These are phyloP conservation scores for Vaccinium corymbosum DNA, from an alignment of 148 eudicot species.

Conservation along the genomic window DNA sequence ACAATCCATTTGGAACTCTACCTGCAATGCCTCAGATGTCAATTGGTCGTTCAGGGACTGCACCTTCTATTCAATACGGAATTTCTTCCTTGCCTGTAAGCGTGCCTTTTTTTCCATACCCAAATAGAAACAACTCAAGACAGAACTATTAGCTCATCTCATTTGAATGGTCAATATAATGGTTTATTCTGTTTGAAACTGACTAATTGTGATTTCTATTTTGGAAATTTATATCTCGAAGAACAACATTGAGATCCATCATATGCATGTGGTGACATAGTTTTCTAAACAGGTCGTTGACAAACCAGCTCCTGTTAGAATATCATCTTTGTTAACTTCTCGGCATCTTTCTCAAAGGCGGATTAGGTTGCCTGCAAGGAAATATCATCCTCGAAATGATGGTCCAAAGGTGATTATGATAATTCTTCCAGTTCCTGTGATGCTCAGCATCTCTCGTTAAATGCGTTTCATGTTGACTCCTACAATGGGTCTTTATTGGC, in stretches of 20 bases:
- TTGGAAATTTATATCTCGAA: background rate
- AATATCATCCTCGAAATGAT: slow-evolving; percentile 75
- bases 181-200: background rate
- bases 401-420: slow-evolving; percentile 56
- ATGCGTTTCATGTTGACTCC: slow-evolving; percentile 2
- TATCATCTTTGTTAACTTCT: slow-evolving; percentile 84
- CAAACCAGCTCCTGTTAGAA: slow-evolving; percentile 77
- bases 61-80: slow-evolving; percentile 92
- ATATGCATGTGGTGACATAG: slow-evolving; percentile 12
- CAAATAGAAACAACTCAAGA: background rate
- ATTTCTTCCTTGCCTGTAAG: slow-evolving; percentile 92
- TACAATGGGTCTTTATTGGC: background rate
- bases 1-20: slow-evolving; percentile 91
- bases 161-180: background rate
- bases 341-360: slow-evolving; percentile 93
- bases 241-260: slow-evolving; percentile 10
- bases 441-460: background rate
- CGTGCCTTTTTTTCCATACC: slow-evolving; percentile 1
- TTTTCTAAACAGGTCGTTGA: slow-evolving; percentile 66
- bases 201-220: background rate
- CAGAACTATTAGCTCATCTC: slow-evolving; percentile 3
- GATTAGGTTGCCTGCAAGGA: slow-evolving; percentile 84
- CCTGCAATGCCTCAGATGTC: slow-evolving; percentile 96
- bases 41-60: slow-evolving; percentile 74
- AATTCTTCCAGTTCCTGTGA: background rate